Conservation (phyloP, 2,329 filamentous ascomycete genomes). For the Beauveria caledonica region DNA sequence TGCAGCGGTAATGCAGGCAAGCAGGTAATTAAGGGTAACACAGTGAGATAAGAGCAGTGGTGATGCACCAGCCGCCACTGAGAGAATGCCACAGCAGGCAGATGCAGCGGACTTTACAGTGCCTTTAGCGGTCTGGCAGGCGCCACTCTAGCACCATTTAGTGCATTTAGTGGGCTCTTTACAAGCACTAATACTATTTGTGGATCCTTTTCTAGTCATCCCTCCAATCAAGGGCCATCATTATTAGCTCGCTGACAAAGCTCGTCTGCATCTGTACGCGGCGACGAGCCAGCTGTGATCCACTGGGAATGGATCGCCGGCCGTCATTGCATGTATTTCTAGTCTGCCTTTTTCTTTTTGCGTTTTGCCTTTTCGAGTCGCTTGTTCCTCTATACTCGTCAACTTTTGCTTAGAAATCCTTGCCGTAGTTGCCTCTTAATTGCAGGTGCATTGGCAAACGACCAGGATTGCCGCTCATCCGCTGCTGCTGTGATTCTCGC, state of each 20-base stretch:
- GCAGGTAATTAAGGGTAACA: neutral
- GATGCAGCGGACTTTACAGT: neutral
- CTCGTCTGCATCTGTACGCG: neutral
- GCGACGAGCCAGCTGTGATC: neutral
- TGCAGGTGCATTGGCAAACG: neutral
- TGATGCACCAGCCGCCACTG: neutral
- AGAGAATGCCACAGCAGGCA: neutral
- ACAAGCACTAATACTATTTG: neutral
- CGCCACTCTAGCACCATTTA: neutral
- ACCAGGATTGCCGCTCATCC: neutral
- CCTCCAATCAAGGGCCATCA: neutral
- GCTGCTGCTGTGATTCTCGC: neutral
- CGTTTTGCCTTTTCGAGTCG: neutral
- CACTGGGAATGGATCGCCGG: slow-evolving; percentile 1
- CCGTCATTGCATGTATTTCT: slow-evolving; percentile 1
- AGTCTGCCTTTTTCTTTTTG: neutral
- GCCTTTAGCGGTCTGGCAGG: neutral
- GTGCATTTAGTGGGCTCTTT: neutral
- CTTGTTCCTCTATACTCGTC: neutral
- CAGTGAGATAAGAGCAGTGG: neutral
- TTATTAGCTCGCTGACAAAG: slow-evolving; percentile 8
- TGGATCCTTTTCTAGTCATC: neutral
- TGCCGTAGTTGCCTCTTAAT: neutral
- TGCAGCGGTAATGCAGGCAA: too few relatives aligned
- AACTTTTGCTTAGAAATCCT: neutral